Conservation (phyloP, 1,139 yeast genomes). For the Geotrichum phurueaensis region DNA sequence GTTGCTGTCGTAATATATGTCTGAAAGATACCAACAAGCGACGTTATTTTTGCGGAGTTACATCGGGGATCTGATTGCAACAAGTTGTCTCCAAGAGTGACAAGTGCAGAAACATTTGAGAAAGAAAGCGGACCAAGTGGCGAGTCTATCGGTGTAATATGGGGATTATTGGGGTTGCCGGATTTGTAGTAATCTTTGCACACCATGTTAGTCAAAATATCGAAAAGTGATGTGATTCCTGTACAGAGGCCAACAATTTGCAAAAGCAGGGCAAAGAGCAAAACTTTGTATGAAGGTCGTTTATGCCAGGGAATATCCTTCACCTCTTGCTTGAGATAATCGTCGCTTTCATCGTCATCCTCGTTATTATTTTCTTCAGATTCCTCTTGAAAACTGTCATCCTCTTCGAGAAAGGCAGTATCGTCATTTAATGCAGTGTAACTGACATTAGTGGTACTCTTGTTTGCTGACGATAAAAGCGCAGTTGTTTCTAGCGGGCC, state of each 20-base stretch:
- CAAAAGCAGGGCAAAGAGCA: constrained; percentile 18
- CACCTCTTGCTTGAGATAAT: constrained; percentile 7
- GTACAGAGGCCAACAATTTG: constrained; percentile 23
- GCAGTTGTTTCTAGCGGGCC: neutral
- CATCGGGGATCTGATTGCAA: constrained; percentile 25
- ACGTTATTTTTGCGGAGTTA: constrained; percentile 24
- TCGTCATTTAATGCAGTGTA: neutral
- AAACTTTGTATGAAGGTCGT: constrained; percentile 19
- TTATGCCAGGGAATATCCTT: constrained; percentile 12
- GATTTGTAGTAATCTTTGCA: constrained; percentile 22
- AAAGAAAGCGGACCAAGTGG: neutral
- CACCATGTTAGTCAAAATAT: constrained; percentile 25
- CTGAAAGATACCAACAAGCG: constrained; percentile 27
- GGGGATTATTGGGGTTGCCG: constrained; percentile 3
- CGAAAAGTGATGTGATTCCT: constrained; percentile 22
- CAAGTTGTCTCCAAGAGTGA: constrained; percentile 4
- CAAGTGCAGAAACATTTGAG: neutral
- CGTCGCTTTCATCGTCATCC: neutral
- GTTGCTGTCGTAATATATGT: constrained; percentile 25
- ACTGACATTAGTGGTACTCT: neutral
- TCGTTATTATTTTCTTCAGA: neutral
- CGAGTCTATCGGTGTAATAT: neutral
- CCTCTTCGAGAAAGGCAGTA: neutral
- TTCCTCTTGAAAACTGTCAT: neutral
- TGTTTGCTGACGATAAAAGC: neutral